Conservation (phyloP, 371 early-diverging fungal genomes). For the Haplosporangium sp. region DNA sequence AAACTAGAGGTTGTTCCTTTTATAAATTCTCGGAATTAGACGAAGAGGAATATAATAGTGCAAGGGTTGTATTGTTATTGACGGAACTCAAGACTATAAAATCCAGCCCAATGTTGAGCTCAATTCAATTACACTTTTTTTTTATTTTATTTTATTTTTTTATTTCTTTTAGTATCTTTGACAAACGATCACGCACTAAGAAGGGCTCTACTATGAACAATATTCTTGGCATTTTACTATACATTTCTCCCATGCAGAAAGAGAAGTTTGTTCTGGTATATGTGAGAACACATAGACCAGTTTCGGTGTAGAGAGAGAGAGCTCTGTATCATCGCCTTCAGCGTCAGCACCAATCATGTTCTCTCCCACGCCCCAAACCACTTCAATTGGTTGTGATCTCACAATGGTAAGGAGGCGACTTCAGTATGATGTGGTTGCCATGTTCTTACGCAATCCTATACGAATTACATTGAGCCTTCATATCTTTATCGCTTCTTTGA, state of each 20-base stretch:
- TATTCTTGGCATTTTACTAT: neutral
- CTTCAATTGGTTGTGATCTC: neutral
- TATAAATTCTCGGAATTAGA: no score
- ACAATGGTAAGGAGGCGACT: neutral
- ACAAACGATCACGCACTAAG: no score
- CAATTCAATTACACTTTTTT: no score
- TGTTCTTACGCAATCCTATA: neutral
- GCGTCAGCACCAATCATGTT: neutral
- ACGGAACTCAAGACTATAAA: no score
- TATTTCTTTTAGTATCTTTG: no score
- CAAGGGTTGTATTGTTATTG: no score
- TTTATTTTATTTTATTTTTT: no score
- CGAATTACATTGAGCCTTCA: neutral
- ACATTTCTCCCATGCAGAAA: constrained; percentile 1
- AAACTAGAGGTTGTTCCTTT: no score
- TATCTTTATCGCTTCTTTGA: neutral
- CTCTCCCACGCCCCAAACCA: neutral
- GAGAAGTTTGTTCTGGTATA: constrained; percentile 1
- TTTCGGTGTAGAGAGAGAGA: constrained; percentile 1
- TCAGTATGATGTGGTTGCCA: neutral
- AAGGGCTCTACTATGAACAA: no score
- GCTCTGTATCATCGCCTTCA: neutral
- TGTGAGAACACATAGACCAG: neutral
- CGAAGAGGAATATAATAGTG: no score
- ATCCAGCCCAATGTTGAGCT: no score